phyloP scores from a whole-genome alignment of 768 basidiomycete species.

The Rickenella mellea region DNA sequence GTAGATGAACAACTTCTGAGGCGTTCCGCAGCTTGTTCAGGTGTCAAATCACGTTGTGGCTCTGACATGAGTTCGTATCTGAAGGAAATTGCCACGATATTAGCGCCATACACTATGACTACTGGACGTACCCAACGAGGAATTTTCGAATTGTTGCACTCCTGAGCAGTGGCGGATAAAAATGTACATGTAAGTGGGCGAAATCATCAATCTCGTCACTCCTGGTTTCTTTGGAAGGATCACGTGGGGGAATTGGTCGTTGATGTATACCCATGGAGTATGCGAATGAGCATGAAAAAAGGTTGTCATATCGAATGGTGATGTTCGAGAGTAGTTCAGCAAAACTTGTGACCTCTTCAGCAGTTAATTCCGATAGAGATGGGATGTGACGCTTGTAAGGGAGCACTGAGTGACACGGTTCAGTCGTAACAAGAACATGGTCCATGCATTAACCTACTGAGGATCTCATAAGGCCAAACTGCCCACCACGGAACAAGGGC shows the following conservation, averaged over 20 bases:
- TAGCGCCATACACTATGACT: neutral
- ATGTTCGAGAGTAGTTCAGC: constrained; percentile 58
- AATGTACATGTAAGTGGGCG: constrained; percentile 82
- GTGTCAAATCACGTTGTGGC: constrained; percentile 80
- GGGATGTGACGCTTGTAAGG: constrained; percentile 74
- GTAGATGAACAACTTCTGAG: constrained; percentile 45
- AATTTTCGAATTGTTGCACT: constrained; percentile 83
- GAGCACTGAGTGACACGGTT: constrained; percentile 39
- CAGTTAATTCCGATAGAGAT: constrained; percentile 50
- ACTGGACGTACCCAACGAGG: constrained; percentile 65
- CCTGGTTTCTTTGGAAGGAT: constrained; percentile 8
- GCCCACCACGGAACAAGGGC: constrained; percentile 95
- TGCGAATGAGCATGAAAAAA: constrained; percentile 81
- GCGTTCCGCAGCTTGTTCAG: constrained; percentile 74
- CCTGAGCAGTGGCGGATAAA: constrained; percentile 75
- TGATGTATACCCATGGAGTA: constrained; percentile 97
- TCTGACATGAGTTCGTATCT: constrained; percentile 91
- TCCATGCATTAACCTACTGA: constrained; percentile 43
- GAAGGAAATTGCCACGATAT: neutral
- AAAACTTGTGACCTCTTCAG: constrained; percentile 51
- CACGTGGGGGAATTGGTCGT: constrained; percentile 44
- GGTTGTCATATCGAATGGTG: constrained; percentile 65
- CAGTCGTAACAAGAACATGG: neutral
- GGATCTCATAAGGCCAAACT: constrained; percentile 83
- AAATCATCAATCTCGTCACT: constrained; percentile 34